These are phyloP conservation scores for Cutaneotrichosporon sp. DNA, from an alignment of 1,284 basidiomycete genomes.

Conservation along the genomic window DNA sequence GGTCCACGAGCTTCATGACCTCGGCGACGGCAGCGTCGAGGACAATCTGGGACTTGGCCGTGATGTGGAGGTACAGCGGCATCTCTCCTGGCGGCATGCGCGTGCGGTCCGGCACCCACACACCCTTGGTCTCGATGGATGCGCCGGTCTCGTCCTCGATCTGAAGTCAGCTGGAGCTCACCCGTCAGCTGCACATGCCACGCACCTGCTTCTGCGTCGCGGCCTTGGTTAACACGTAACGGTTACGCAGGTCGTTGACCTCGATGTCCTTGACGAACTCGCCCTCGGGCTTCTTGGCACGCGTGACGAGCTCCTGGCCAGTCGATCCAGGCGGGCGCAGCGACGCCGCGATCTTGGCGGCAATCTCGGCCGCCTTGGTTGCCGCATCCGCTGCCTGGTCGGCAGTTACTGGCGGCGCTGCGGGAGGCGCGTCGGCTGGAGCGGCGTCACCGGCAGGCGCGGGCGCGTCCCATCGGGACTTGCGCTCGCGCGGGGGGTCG, in stretches of 20 bases:
- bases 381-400: constrained; percentile 66
- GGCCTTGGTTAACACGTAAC: constrained; percentile 93
- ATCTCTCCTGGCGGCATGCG: constrained; percentile 91
- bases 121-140: constrained; percentile 84
- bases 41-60: constrained; percentile 75
- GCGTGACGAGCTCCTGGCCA: constrained; percentile 58
- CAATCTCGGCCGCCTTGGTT: constrained; percentile 64
- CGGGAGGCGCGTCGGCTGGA: constrained; percentile 40
- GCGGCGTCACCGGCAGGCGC: constrained; percentile 47
- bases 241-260: constrained; percentile 94
- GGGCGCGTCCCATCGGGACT: constrained; percentile 25
- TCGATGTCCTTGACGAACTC: constrained; percentile 91
- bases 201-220: constrained; percentile 85
- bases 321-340: constrained; percentile 56
- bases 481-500: constrained; percentile 18
- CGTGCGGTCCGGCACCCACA: constrained; percentile 88
- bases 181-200: constrained; percentile 24
- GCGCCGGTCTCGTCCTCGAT: constrained; percentile 88
- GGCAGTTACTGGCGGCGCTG: constrained; percentile 55
- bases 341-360: constrained; percentile 87
- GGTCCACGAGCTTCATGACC: constrained; percentile 79
- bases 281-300: constrained; percentile 69
- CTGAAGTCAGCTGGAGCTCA: constrained; percentile 58
- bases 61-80: constrained; percentile 90
- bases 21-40: constrained; percentile 79